Evolutionary conservation across 257 asterid genomes (phyloP).

Genomic region (Echites panduratus): DNA sequence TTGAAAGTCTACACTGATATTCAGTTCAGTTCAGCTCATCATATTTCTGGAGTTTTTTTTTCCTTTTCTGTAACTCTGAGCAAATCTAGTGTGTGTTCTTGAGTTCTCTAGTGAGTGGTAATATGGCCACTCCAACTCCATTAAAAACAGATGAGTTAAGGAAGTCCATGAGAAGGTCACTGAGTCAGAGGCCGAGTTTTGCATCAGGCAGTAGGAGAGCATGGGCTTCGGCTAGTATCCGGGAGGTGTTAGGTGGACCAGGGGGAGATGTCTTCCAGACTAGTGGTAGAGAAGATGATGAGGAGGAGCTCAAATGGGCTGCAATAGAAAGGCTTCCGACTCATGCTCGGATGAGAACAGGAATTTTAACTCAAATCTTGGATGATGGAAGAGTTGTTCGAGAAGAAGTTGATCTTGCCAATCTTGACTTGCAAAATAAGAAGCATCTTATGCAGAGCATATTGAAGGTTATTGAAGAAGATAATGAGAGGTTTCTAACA

Average conservation of each 20-base stretch:
- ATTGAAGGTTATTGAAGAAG: constrained; percentile 60
- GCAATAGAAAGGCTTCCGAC: constrained; percentile 87
- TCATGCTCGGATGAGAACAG: constrained; percentile 62
- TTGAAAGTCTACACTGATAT: neutral
- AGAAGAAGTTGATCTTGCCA: constrained; percentile 57
- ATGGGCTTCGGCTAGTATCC: constrained; percentile 64
- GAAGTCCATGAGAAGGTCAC: constrained; percentile 41
- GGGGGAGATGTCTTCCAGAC: constrained; percentile 58
- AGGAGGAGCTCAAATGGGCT: constrained; percentile 78
- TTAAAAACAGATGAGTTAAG: constrained; percentile 50
- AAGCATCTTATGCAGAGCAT: constrained; percentile 59
- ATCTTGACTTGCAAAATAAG: constrained; percentile 54
- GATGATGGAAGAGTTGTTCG: constrained; percentile 55
- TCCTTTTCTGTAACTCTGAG: neutral
- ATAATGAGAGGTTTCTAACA: constrained; percentile 56
- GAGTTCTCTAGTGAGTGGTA: constrained; percentile 23
- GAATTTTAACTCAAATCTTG: constrained; percentile 53
- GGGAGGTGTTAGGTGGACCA: constrained; percentile 52
- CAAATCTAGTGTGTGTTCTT: constrained; percentile 15
- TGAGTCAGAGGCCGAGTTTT: constrained; percentile 39
- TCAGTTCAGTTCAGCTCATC: neutral
- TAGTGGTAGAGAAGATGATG: constrained; percentile 62
- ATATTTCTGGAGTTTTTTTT: too few relatives aligned
- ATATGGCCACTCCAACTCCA: constrained; percentile 42
- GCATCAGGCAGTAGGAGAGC: constrained; percentile 50